Percentiles rank a stretch among this genome's conserved stretches.
These are phyloP conservation scores for Hypoxylon intermedium DNA, from an alignment of 495 filamentous ascomycete genomes.

Conservation along the genomic window DNA sequence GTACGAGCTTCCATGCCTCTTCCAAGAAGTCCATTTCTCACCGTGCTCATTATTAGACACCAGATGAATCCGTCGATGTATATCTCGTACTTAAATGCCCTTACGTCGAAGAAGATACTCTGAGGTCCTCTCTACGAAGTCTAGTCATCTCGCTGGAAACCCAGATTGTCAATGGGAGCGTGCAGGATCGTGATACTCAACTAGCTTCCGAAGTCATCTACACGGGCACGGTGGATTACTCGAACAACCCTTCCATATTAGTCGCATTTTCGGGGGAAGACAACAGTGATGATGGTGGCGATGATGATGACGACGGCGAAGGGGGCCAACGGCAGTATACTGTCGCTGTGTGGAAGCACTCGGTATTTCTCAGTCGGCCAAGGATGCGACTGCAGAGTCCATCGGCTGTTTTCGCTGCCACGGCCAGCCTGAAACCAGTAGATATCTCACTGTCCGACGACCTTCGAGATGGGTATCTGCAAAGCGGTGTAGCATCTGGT, in stretches of 20 bases:
- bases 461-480: slow-evolving; percentile 75
- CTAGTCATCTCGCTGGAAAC: slow-evolving; percentile 74
- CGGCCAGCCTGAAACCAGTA: slow-evolving; percentile 68
- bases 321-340: slow-evolving; percentile 54
- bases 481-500: slow-evolving; percentile 74
- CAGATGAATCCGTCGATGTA: slow-evolving; percentile 80
- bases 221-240: slow-evolving; percentile 64
- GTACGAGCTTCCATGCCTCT: slow-evolving; percentile 58
- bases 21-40: slow-evolving; percentile 50
- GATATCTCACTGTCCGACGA: slow-evolving; percentile 57
- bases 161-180: slow-evolving; percentile 68
- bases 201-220: slow-evolving; percentile 71
- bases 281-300: slow-evolving; percentile 46
- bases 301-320: slow-evolving; percentile 47
- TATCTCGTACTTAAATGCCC: slow-evolving; percentile 76
- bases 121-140: slow-evolving; percentile 67
- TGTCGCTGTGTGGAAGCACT: slow-evolving; percentile 81
- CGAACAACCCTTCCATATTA: slow-evolving; percentile 68
- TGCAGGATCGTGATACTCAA: slow-evolving; percentile 51
- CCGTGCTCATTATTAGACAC: slow-evolving; percentile 66
- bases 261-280: slow-evolving; percentile 52
- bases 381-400: slow-evolving; percentile 79
- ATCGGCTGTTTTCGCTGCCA: slow-evolving; percentile 76
- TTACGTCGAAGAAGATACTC: slow-evolving; percentile 62
- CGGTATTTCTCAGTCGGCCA: slow-evolving; percentile 78